A percentile compares a stretch with the other conserved stretches of the same genome.
phyloP scores from a whole-genome alignment of 1,139 yeast genomes.

The Candida dubliniensis region DNA sequence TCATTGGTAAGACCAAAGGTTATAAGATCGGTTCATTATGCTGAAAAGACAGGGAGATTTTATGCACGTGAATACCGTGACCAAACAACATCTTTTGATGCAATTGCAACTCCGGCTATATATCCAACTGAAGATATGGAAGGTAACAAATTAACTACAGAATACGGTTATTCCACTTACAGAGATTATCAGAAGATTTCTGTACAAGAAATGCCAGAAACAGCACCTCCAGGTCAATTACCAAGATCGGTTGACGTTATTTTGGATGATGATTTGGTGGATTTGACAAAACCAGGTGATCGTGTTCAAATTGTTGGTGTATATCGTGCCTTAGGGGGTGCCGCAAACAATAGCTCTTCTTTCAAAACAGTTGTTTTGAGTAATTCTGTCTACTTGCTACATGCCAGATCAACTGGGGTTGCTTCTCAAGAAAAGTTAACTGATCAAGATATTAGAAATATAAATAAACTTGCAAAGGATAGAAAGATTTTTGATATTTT shows the following conservation, averaged over 20 bases:
- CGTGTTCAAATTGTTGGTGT: constrained; percentile 94
- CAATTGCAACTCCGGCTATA: constrained; percentile 79
- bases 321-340: constrained; percentile 88
- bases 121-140: constrained; percentile 94
- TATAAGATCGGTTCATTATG: constrained; percentile 89
- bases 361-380: constrained; percentile 83
- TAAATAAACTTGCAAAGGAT: constrained; percentile 70
- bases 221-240: constrained; percentile 97
- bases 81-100: constrained; percentile 88
- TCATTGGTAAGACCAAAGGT: constrained; percentile 92
- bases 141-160: constrained; percentile 84
- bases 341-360: constrained; percentile 60
- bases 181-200: constrained; percentile 93
- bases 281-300: constrained; percentile 92
- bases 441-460: constrained; percentile 82
- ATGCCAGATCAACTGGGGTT: constrained; percentile 85
- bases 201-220: constrained; percentile 97
- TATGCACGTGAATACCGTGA: constrained; percentile 92
- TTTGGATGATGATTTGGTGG: constrained; percentile 92
- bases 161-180: constrained; percentile 90
- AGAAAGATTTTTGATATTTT: constrained; percentile 74
- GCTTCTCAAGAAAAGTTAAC: constrained; percentile 74
- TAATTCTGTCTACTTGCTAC: constrained; percentile 84
- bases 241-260: constrained; percentile 92
- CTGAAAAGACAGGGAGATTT: constrained; percentile 79